These are phyloP conservation scores for Fusarium metavorans DNA, from an alignment of 2,329 filamentous ascomycete genomes.

Conservation along the genomic window DNA sequence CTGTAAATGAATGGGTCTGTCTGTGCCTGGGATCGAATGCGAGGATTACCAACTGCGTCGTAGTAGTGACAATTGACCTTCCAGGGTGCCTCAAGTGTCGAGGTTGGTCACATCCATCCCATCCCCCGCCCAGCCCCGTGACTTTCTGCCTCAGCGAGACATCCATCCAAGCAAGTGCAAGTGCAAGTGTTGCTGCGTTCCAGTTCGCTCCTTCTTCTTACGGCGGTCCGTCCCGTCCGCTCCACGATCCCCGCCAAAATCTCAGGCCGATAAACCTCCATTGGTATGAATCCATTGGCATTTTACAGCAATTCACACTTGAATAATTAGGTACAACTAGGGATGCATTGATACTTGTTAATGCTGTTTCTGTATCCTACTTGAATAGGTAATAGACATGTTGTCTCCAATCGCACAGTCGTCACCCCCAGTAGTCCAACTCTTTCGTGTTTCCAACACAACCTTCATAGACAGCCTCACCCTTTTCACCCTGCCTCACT, in stretches of 20 bases:
- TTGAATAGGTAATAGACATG: slow-evolving; percentile 15
- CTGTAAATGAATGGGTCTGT: not conserved
- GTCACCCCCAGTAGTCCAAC: slow-evolving; percentile 1
- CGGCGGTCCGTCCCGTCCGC: slow-evolving; percentile 24
- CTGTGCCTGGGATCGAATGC: not conserved
- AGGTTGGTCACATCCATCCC: slow-evolving; percentile 1
- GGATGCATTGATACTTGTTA: slow-evolving; percentile 30
- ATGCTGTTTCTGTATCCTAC: slow-evolving; percentile 31
- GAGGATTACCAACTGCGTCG: not conserved
- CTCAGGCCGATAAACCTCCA: not conserved
- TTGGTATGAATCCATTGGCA: not conserved
- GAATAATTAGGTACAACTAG: slow-evolving; percentile 12
- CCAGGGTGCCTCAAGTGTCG: not conserved
- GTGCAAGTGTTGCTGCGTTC: not conserved
- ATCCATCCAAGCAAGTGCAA: not conserved
- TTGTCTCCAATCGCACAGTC: slow-evolving; percentile 10
- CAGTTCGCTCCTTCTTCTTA: not conserved
- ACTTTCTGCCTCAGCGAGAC: slow-evolving; percentile 21
- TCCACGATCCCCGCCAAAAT: slow-evolving; percentile 6
- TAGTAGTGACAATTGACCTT: not conserved
- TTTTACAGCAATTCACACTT: not conserved
- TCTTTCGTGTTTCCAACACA: slow-evolving; percentile 7
- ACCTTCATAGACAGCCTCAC: slow-evolving; percentile 1
- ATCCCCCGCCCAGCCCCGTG: slow-evolving; percentile 25
- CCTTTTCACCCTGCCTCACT: slow-evolving; percentile 7